These are phyloP conservation scores for Microcyclospora pomicola DNA, from an alignment of 2,329 filamentous ascomycete genomes.

Conservation along the genomic window DNA sequence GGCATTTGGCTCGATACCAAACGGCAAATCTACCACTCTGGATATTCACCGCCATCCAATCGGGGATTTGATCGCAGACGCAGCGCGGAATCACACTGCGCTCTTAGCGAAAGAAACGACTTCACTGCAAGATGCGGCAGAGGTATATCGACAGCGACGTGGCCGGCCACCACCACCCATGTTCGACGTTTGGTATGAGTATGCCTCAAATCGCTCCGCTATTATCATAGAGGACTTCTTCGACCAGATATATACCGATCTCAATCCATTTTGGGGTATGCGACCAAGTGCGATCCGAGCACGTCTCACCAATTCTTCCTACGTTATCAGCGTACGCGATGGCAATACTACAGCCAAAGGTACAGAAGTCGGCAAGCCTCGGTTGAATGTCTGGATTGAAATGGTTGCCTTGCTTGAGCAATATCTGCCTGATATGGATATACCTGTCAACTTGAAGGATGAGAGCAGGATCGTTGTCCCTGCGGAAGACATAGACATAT, in stretches of 20 bases:
- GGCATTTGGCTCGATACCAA: too few relatives aligned
- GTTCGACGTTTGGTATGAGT: slow-evolving; percentile 32
- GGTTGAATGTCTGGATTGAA: slow-evolving; percentile 20
- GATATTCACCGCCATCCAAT: slow-evolving; percentile 21
- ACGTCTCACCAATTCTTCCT: slow-evolving; percentile 27
- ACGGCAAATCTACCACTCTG: too few relatives aligned
- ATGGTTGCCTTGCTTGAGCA: slow-evolving; percentile 27
- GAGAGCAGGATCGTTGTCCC: slow-evolving; percentile 34
- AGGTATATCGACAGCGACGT: slow-evolving; percentile 24
- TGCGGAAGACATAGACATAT: slow-evolving; percentile 29
- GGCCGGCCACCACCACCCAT: slow-evolving; percentile 35
- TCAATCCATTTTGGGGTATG: slow-evolving; percentile 37
- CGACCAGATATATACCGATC: slow-evolving; percentile 37
- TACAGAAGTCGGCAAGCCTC: too few relatives aligned
- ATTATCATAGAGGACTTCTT: slow-evolving; percentile 37
- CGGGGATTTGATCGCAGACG: slow-evolving; percentile 23
- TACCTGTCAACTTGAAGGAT: slow-evolving; percentile 37
- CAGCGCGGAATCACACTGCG: slow-evolving; percentile 18
- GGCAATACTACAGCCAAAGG: slow-evolving; percentile 31
- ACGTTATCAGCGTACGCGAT: slow-evolving; percentile 30
- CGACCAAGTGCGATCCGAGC: slow-evolving; percentile 28
- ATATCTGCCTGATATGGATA: slow-evolving; percentile 33
- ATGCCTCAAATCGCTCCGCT: slow-evolving; percentile 25
- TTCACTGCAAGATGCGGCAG: slow-evolving; percentile 1
- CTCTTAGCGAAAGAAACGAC: slow-evolving; percentile 25